Percentiles rank a stretch among this genome's conserved stretches.
Conservation (phyloP, 164 flowering plant genomes). For the Vitis rotundifolia region DNA sequence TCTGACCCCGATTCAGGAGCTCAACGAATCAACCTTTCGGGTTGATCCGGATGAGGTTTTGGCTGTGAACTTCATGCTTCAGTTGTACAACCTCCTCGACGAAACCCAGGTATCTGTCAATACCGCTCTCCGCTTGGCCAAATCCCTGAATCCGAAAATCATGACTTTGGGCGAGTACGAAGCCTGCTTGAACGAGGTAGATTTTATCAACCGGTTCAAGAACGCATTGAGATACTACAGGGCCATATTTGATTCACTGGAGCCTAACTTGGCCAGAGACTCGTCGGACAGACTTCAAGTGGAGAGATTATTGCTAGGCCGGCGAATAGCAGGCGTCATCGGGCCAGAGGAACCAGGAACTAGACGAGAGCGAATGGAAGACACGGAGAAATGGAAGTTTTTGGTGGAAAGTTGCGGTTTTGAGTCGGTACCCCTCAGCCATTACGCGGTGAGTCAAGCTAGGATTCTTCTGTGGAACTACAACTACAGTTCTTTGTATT, state of each 20-base stretch:
- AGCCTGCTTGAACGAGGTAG: constrained; percentile 56
- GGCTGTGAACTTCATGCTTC: constrained; percentile 91
- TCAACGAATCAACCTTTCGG: constrained; percentile 57
- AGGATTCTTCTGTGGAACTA: constrained; percentile 78
- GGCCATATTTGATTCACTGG: constrained; percentile 85
- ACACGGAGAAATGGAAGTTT: constrained; percentile 59
- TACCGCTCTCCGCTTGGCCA: constrained; percentile 56
- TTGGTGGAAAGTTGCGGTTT: constrained; percentile 76
- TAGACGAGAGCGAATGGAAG: constrained; percentile 65
- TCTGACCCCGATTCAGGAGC: constrained; percentile 56
- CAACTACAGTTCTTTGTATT: constrained; percentile 61
- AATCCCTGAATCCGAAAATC: constrained; percentile 62
- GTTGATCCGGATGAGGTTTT: constrained; percentile 60
- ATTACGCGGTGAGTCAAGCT: constrained; percentile 90
- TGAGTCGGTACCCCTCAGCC: constrained; percentile 58
- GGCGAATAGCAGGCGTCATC: constrained; percentile 51
- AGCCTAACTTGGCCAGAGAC: constrained; percentile 64
- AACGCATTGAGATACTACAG: constrained; percentile 67
- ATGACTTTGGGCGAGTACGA: constrained; percentile 92
- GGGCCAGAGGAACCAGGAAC: constrained; percentile 46
- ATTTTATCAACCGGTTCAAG: constrained; percentile 53
- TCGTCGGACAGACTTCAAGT: constrained; percentile 58
- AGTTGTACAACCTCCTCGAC: constrained; percentile 68
- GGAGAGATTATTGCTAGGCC: constrained; percentile 65
- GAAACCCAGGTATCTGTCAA: constrained; percentile 49